phyloP scores from a whole-genome alignment of 768 basidiomycete genomes.

The Fomitopsis serialis region DNA sequence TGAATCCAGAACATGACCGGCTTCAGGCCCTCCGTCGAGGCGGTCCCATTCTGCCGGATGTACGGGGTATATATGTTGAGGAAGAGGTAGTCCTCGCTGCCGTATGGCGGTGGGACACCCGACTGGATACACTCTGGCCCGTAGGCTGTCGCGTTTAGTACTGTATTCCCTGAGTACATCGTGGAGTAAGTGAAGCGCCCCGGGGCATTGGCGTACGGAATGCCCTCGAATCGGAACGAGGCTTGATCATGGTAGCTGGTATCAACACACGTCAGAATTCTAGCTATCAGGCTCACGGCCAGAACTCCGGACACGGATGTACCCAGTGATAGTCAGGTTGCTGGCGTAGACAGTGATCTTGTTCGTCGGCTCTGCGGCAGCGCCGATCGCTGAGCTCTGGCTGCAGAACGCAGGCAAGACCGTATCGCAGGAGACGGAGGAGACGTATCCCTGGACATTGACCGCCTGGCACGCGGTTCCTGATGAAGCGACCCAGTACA shows the following conservation, averaged over 20 bases:
- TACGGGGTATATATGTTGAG: conserved; percentile 42
- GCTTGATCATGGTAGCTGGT: conserved; percentile 38
- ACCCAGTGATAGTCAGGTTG: conserved; percentile 20
- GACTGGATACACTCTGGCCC: conserved; percentile 18
- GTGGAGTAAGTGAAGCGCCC: conserved; percentile 38
- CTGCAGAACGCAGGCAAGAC: conserved; percentile 20
- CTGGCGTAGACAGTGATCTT: conserved; percentile 14
- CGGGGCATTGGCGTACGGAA: conserved; percentile 42
- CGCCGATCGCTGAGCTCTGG: conserved; percentile 14
- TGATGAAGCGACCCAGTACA: conserved; percentile 17
- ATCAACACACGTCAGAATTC: background rate
- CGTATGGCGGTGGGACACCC: conserved; percentile 13
- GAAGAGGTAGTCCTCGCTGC: conserved; percentile 42
- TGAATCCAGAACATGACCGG: conserved; percentile 49
- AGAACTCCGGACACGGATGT: background rate
- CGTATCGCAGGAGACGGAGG: conserved; percentile 11
- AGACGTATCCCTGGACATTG: conserved; percentile 15
- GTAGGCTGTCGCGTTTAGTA: conserved; percentile 26
- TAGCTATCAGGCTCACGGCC: background rate
- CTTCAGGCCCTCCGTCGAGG: conserved; percentile 22
- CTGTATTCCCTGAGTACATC: conserved; percentile 21
- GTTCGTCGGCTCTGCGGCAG: conserved; percentile 7
- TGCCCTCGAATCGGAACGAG: conserved; percentile 47
- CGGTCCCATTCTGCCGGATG: conserved; percentile 19
- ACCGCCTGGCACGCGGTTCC: conserved; percentile 15